Base-by-base conservation (phyloP, 2,329 filamentous ascomycete genomes). In the Colletotrichum sp. region DNA sequence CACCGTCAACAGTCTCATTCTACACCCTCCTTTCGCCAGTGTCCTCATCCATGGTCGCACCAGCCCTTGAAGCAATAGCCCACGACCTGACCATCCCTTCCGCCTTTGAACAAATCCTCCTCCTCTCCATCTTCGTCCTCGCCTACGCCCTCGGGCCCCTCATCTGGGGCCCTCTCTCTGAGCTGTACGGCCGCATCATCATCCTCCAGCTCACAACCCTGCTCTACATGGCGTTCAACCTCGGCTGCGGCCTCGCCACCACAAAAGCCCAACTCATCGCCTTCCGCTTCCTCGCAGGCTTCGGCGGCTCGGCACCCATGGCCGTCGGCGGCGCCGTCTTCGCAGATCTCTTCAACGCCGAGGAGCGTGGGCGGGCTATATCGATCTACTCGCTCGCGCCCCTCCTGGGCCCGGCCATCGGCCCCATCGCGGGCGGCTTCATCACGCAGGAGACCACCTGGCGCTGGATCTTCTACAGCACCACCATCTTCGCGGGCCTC, bases 401-500 rank as follows among this genome's bases (percentile, higher is more conserved):
- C 0, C 64, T 88, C 2, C 87, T 95, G 0, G 93, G 93, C 0
- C 93, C 93, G 1, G 92, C 93, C 0, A 84, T 94, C 2, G 93
- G 94, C 0, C 93, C 93, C 1, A 92, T 95, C 9, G 88, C 92
- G 0, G 93, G 93, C 24, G 93, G 92, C 0, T 91, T 92, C 79
- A 92, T 94, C 26, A 87, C 92, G 0, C 84, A 94, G 79, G 86
- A 89, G 8, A 88, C 90, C 9, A 92, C 89, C 1, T 95, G 94
- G 94, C 89, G 93, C 52, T 95, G 94, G 94, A 90, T 92, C 9
- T 95, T 95, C 85, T 94, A 90, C 84, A 87, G 91, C 0, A 94
- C 92, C 1, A 91, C 91, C 2, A 93, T 95, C 72, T 84, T 85
- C 12, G 91, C 92, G 72, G 93, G 87, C 2, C 75, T 91, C 15